These are phyloP conservation scores for Xylaria sp. DNA, from an alignment of 495 filamentous ascomycete genomes.

Conservation along the genomic window DNA sequence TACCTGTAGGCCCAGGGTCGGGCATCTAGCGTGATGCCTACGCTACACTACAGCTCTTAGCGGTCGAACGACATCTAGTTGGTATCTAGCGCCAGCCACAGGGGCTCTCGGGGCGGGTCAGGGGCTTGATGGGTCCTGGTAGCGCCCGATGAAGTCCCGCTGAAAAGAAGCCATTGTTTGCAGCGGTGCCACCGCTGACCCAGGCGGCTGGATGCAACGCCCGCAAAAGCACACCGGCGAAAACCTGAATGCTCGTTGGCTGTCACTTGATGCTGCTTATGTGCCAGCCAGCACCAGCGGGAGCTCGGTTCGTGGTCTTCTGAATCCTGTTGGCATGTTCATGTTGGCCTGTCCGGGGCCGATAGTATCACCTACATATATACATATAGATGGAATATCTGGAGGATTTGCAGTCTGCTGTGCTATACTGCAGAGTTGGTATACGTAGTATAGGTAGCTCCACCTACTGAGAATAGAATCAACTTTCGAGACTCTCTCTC, in stretches of 20 bases:
- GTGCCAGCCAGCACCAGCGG: neutral
- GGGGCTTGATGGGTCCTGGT: conserved; percentile 16
- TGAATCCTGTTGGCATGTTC: neutral
- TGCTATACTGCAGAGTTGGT: too few species aligned
- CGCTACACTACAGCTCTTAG: neutral
- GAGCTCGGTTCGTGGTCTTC: neutral
- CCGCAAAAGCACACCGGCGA: neutral
- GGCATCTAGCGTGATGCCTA: neutral
- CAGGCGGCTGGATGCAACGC: conserved; percentile 21
- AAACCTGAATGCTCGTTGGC: conserved; percentile 6
- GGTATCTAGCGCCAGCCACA: conserved; percentile 16
- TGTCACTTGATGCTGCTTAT: neutral
- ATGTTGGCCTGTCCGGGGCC: too few species aligned
- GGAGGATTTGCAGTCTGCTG: conserved; percentile 4
- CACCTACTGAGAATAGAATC: conserved; percentile 15
- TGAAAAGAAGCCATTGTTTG: neutral
- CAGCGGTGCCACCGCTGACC: neutral
- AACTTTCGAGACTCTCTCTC: conserved; percentile 8
- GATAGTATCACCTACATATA: too few species aligned
- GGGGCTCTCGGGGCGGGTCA: neutral
- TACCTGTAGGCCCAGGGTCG: neutral
- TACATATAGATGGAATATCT: neutral
- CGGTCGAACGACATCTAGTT: neutral
- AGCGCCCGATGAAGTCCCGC: conserved; percentile 14
- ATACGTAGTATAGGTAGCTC: neutral